Evolutionary conservation across 2,329 filamentous ascomycete genomes (phyloP), one percentile per base, ranked within the genome.

Genomic region (Hypoxylon sp.): DNA sequence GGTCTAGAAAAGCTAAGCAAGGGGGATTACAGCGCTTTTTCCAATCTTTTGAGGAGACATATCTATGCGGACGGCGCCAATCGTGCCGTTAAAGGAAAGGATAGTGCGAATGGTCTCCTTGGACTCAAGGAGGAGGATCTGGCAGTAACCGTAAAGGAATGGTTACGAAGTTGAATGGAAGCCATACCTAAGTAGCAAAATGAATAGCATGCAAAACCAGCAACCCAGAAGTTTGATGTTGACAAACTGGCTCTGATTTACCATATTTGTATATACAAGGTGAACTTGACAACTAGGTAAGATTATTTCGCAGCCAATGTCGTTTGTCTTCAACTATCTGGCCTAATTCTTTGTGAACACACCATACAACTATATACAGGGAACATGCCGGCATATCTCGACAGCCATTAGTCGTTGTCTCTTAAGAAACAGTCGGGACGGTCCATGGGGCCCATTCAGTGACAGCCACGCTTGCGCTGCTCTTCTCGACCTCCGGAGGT

Each of bases 371-470:
- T 65, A 66, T 68, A 50, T 68, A 69, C 59, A 65, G 19, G 45
- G 36, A 49, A 28, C 41, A 19, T 41, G 25, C 38, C 21, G 23
- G 2, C 17, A 9, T 41, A 21, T 52, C 25, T 25, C 34, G 9
- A 25, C 17, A 48, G 17, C 10, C 46, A 14, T 11, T 17, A 17
- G 7, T n/a, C n/a, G 11, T 41, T 6, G 14, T 11, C 2, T 30
- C 36, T 70, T 76, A 81, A 41, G 75, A 67, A 21, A 82, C 73
- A 17, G 74, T 75, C 10, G 82, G 82, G 13, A 80, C 67, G 45
- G 73, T 74, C 82, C 82, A 84, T 17, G 80, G 76, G 51, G 80
- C 79, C 81, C 82, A 84, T 38, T 77, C 72, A 45, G 72, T 68
- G 60, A 81, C 73, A 43, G 80, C 76, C 41, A 83, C 82, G 17